These are phyloP conservation scores for Sporobolomyces pararoseus DNA, from an alignment of 768 basidiomycete genomes.

Conservation along the genomic window DNA sequence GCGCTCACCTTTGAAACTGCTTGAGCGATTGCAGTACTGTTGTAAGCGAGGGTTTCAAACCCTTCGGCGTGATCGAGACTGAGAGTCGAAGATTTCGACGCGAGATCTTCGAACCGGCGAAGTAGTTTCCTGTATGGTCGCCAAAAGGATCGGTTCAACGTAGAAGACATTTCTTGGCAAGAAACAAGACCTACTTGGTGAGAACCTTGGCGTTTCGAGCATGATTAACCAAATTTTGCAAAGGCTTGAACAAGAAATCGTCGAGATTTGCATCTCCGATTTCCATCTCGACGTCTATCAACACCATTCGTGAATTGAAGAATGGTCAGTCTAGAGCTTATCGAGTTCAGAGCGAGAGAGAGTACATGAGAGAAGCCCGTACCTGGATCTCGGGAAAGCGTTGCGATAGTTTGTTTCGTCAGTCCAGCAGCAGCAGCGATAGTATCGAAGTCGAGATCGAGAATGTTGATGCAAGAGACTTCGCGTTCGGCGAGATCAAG, in stretches of 20 bases:
- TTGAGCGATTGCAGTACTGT: slow-evolving; percentile 68
- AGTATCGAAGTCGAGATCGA: slow-evolving; percentile 89
- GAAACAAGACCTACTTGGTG: slow-evolving; percentile 37
- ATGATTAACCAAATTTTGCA: slow-evolving; percentile 75
- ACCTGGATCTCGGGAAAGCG: slow-evolving; percentile 74
- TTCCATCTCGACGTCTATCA: slow-evolving; percentile 66
- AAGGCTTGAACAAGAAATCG: slow-evolving; percentile 70
- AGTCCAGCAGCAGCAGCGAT: slow-evolving; percentile 88
- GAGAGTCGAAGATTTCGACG: slow-evolving; percentile 66
- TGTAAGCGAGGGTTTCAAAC: slow-evolving; percentile 52
- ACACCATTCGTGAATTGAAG: too few species aligned
- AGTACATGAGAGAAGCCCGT: neutral
- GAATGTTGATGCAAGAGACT: slow-evolving; percentile 70
- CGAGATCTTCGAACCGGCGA: slow-evolving; percentile 76
- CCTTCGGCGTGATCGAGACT: slow-evolving; percentile 49
- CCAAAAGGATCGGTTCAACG: too few species aligned
- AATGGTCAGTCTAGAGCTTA: too few species aligned
- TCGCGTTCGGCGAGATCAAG: slow-evolving; percentile 86
- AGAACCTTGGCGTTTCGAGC: slow-evolving; percentile 68
- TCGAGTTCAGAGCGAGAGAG: too few species aligned
- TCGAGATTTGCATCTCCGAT: slow-evolving; percentile 71
- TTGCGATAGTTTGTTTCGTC: slow-evolving; percentile 76
- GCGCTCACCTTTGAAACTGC: slow-evolving; percentile 61
- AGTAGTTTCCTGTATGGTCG: slow-evolving; percentile 78
- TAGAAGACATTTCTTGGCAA: too few species aligned